These are phyloP conservation scores for Penicillium turbatum DNA, from an alignment of 495 filamentous ascomycete species.

Conservation along the genomic window DNA sequence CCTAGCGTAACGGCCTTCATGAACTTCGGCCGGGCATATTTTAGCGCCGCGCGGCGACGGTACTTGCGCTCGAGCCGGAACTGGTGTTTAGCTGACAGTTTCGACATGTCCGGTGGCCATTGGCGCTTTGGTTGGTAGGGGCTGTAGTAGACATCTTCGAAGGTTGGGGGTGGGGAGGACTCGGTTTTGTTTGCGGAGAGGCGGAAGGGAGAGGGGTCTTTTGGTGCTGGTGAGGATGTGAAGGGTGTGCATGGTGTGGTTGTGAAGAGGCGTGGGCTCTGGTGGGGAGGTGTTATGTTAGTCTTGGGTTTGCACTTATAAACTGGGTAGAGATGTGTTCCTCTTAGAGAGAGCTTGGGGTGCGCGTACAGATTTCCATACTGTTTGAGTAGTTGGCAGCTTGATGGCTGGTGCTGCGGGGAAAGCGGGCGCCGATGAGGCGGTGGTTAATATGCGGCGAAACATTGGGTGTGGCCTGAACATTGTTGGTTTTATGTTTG, in stretches of 20 bases:
- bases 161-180: conserved; percentile 1
- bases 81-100: conserved; percentile 75
- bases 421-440: background rate
- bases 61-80: conserved; percentile 66
- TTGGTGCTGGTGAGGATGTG: conserved; percentile 9
- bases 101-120: conserved; percentile 91
- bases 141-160: conserved; percentile 39
- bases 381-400: background rate
- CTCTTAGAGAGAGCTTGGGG: background rate
- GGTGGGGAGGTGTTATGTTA: background rate
- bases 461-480: background rate
- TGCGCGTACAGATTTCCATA: background rate
- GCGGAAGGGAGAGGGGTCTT: conserved; percentile 37
- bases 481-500: background rate
- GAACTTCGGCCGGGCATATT: conserved; percentile 70
- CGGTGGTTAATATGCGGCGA: background rate
- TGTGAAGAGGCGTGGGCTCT: conserved; percentile 16
- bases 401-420: background rate
- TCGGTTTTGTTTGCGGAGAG: conserved; percentile 28
- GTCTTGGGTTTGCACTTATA: background rate
- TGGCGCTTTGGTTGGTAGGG: conserved; percentile 74
- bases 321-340: background rate
- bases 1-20: conserved; percentile 64
- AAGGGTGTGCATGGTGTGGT: conserved; percentile 17
- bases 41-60: conserved; percentile 64